Base-by-base conservation (phyloP, 148 eudicot species). In the Agrostemma githago region DNA sequence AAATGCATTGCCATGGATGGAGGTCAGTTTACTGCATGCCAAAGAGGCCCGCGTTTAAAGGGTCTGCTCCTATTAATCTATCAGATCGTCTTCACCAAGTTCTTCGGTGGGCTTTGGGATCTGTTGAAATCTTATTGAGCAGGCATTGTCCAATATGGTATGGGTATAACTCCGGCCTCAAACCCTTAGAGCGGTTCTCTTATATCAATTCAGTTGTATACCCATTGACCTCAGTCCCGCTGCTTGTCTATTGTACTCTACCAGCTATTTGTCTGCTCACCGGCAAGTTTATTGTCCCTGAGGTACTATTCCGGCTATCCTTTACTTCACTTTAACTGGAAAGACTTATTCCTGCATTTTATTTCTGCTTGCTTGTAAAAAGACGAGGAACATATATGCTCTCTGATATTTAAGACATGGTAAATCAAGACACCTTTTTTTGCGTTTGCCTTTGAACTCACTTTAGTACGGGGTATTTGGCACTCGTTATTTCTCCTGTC, bases 1-100 rank as follows among this genome's bases (percentile, higher is more conserved):
- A 95, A 78, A 95, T 95, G 99, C 99, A 95, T 65, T 90, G 96
- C 81, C 97, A 92, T 77, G 97, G 99, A 20, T 95, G 97, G 99
- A 81, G 99, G 20, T 95, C 97, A 1, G 96, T 95, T 0, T 95
- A 95, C 86, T 95, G 99, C 80, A 92, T 92, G 71, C 97, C 99
- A 0, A 90, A 82, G 73, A 84, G 96, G 78, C 86, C 96, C 5
- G 98, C 97, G 62, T 95, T 95, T 66, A 93, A 93, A 79, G 98
- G 98, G 75, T 93, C 98, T 6, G 98, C 98, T 64, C 98, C 98
- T 21, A 93, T 95, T 67, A 95, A 95, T 78, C 92, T 95, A 63
- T 91, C 98, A 4, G 96, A 92, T 74, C 92, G 98, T 86, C 87
- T 95, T 60, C 93, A 95, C 86, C 99, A 95, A 80, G 97, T 90